These are phyloP conservation scores for Phoenix roebelenii DNA, from an alignment of 176 grass and related monocot genomes.

Conservation along the genomic window DNA sequence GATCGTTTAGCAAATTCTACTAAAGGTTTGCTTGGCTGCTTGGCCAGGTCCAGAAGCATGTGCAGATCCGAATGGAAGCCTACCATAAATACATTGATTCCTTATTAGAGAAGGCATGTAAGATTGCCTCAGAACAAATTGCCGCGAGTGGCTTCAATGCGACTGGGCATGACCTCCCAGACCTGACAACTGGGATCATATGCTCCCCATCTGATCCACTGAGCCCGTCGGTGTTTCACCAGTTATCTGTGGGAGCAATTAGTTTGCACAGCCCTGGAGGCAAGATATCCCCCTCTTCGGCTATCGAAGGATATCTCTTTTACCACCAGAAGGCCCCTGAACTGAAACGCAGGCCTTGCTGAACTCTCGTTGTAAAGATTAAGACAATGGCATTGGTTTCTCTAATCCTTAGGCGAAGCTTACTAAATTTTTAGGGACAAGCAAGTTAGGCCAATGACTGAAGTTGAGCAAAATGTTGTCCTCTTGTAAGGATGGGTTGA, in stretches of 20 bases:
- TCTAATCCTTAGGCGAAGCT: no score
- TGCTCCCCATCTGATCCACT: slow-evolving; percentile 40
- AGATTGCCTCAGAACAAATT: slow-evolving; percentile 87
- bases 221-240: slow-evolving; percentile 57
- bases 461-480: no score
- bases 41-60: slow-evolving; percentile 81
- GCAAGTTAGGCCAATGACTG: no score
- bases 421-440: no score
- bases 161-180: slow-evolving; percentile 31
- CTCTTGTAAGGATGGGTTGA: no score
- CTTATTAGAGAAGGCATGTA: slow-evolving; percentile 77
- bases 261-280: slow-evolving; percentile 51
- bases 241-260: slow-evolving; percentile 64
- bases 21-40: neutral
- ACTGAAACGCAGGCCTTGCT: slow-evolving; percentile 64
- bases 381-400: no score
- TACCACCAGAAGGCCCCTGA: slow-evolving; percentile 55
- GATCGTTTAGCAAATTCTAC: neutral
- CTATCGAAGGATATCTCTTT: slow-evolving; percentile 41
- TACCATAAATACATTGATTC: slow-evolving; percentile 85
- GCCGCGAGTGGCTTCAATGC: slow-evolving; percentile 38
- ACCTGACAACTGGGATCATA: slow-evolving; percentile 37
- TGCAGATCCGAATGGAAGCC: slow-evolving; percentile 86
- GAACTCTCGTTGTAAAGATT: neutral
- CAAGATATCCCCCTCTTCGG: slow-evolving; percentile 29